A percentile compares a stretch with the other conserved stretches of the same genome.
phyloP scores from a whole-genome alignment of 306 rosid genomes.

The Calophaca sinica region DNA sequence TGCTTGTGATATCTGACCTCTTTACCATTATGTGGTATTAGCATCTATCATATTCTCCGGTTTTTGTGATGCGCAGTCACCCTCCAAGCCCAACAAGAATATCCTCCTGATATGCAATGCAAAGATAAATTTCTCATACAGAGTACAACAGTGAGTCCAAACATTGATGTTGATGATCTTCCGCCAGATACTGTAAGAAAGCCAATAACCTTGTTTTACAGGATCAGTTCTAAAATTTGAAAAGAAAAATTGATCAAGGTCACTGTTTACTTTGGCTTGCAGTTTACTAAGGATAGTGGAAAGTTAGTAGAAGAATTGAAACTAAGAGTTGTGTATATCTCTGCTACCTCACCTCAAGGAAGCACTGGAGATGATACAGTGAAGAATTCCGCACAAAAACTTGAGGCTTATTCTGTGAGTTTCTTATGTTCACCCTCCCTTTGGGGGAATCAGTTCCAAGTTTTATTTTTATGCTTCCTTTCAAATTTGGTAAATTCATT shows the following conservation, averaged over 20 bases:
- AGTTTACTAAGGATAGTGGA: constrained; percentile 89
- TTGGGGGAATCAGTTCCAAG: constrained; percentile 10
- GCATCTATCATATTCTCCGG: constrained; percentile 38
- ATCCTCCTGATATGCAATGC: constrained; percentile 79
- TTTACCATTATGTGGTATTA: constrained; percentile 10
- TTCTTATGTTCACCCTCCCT: constrained; percentile 20
- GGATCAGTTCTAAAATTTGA: constrained; percentile 28
- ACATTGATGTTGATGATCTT: constrained; percentile 81
- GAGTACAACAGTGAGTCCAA: constrained; percentile 71
- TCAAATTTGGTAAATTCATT: constrained; percentile 23
- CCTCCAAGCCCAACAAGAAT: constrained; percentile 87
- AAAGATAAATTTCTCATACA: constrained; percentile 94
- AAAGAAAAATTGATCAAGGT: constrained; percentile 23
- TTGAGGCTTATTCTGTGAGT: constrained; percentile 74
- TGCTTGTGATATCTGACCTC: not conserved
- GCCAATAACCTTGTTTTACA: not conserved
- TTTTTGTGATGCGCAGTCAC: constrained; percentile 69
- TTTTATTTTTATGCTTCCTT: constrained; percentile 4
- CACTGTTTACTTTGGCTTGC: constrained; percentile 40
- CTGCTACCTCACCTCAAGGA: constrained; percentile 57
- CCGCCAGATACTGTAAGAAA: constrained; percentile 74
- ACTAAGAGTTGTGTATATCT: constrained; percentile 73
- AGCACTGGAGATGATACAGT: constrained; percentile 65
- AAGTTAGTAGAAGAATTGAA: constrained; percentile 79
- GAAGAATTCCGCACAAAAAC: constrained; percentile 54